A percentile compares a stretch with the other conserved stretches of the same genome.
phyloP scores from a whole-genome alignment of 2,329 filamentous ascomycete genomes.

The Teratosphaeria nubilosa region DNA sequence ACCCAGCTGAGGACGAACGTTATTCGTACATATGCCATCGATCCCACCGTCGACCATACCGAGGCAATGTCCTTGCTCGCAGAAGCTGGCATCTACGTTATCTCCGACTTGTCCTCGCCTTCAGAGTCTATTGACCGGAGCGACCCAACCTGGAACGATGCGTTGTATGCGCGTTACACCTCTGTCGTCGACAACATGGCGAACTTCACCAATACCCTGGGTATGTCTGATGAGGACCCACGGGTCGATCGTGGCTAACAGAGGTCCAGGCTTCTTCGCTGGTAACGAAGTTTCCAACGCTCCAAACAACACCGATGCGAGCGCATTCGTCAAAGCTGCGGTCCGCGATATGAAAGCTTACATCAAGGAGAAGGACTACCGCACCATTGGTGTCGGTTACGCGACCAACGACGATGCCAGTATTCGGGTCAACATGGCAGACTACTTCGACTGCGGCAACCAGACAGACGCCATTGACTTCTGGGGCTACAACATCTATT shows the following conservation, averaged over 20 bases:
- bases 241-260: background rate
- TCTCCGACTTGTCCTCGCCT: conserved; percentile 82
- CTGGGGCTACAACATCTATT: conserved; percentile 99
- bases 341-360: conserved; percentile 93
- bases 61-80: conserved; percentile 76
- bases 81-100: conserved; percentile 84
- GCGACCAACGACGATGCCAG: conserved; percentile 85
- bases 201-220: conserved; percentile 82
- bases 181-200: conserved; percentile 70
- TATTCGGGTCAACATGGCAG: conserved; percentile 70
- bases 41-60: conserved; percentile 67
- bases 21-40: conserved; percentile 89
- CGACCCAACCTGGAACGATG: conserved; percentile 65
- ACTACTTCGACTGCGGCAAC: conserved; percentile 90
- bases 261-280: conserved; percentile 68
- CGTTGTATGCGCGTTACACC: conserved; percentile 72
- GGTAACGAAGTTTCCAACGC: conserved; percentile 95
- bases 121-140: conserved; percentile 72
- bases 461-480: conserved; percentile 68
- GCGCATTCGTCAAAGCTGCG: conserved; percentile 93
- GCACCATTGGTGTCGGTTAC: conserved; percentile 81
- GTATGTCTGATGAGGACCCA: background rate
- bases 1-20: conserved; percentile 74
- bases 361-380: conserved; percentile 70
- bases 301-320: conserved; percentile 77